Conservation (phyloP, 1,139 yeast species). For the Taphrina communis region DNA sequence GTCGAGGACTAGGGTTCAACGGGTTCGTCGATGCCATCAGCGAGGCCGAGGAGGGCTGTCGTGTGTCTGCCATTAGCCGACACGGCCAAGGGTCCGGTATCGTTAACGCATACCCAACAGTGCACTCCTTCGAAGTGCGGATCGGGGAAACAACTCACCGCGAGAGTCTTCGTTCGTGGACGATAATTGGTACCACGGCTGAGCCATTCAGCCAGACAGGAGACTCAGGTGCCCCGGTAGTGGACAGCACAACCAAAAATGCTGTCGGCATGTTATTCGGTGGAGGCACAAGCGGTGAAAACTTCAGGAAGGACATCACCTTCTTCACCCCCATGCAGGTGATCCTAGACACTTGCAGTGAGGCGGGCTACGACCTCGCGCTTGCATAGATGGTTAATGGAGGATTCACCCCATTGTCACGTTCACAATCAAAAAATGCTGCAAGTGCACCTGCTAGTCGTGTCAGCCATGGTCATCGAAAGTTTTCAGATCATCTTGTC, state of each 20-base stretch:
- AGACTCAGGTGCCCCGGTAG: background rate
- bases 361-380: background rate
- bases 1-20: background rate
- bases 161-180: background rate
- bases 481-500: too few species aligned
- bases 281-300: background rate
- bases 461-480: too few species aligned
- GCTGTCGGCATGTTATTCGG: background rate
- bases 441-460: too few species aligned
- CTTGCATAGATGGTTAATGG: too few species aligned
- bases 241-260: background rate
- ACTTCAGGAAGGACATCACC: background rate
- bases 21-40: too few species aligned
- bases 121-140: background rate
- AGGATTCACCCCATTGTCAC: too few species aligned
- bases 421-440: too few species aligned
- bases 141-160: background rate
- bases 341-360: background rate
- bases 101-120: background rate
- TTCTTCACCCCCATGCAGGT: background rate
- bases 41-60: background rate
- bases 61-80: background rate
- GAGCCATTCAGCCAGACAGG: constrained; percentile 2
- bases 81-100: background rate
- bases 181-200: background rate